Conservation (phyloP, 1,284 basidiomycete species). For the Rhodotorula sp. region DNA sequence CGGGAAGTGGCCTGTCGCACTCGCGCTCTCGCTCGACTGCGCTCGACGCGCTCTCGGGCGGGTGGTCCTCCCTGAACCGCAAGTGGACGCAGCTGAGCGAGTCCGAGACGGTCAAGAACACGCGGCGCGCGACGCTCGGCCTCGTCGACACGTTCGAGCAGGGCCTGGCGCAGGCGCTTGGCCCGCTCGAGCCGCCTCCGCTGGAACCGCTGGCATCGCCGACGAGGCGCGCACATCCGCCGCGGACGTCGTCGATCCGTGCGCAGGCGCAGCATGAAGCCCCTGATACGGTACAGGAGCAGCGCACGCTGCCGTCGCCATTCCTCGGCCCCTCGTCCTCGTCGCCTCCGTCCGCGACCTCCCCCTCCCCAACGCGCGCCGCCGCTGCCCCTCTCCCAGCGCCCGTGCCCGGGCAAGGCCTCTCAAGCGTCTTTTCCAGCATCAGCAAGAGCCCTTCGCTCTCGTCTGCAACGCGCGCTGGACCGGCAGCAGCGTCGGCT, state of each 20-base stretch:
- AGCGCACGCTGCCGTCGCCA: background rate
- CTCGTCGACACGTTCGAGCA: constrained; percentile 45
- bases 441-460: background rate
- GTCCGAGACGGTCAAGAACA: constrained; percentile 33
- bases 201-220: background rate
- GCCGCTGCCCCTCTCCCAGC: background rate
- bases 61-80: constrained; percentile 22
- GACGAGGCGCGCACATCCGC: background rate
- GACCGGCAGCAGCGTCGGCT: background rate
- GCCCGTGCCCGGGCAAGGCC: constrained; percentile 15
- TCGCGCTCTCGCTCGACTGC: constrained; percentile 23
- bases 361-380: too few species aligned
- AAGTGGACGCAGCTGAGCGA: constrained; percentile 16
- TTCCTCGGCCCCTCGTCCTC: background rate
- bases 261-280: too few species aligned
- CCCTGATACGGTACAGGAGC: background rate
- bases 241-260: background rate
- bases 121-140: constrained; percentile 37
- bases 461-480: too few species aligned
- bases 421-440: constrained; percentile 16
- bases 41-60: constrained; percentile 33
- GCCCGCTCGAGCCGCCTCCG: constrained; percentile 34
- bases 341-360: background rate
- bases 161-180: constrained; percentile 28
- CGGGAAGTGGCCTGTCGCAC: constrained; percentile 13